Conservation (phyloP, 2,329 filamentous ascomycete genomes). For the Phyllachora maydis region DNA sequence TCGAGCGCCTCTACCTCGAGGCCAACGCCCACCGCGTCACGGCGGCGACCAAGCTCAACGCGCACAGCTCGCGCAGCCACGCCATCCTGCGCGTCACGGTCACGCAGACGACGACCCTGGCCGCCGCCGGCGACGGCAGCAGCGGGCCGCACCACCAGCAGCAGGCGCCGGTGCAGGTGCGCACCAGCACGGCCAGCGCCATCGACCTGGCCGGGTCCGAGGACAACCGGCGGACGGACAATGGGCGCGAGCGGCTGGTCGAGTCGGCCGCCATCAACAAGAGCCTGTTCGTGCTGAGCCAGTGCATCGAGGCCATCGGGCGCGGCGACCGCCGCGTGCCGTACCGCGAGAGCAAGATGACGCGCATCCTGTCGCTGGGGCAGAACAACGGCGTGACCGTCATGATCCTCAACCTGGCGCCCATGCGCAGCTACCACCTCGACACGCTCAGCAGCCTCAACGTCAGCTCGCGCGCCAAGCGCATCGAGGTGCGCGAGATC, state of each 20-base stretch:
- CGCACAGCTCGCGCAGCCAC: slow-evolving; percentile 75
- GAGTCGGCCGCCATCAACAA: slow-evolving; percentile 97
- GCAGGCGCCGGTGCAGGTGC: slow-evolving; percentile 18
- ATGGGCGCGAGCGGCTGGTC: slow-evolving; percentile 78
- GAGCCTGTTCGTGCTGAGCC: slow-evolving; percentile 80
- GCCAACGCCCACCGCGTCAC: slow-evolving; percentile 82
- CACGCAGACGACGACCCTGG: slow-evolving; percentile 51
- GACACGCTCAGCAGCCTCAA: slow-evolving; percentile 88
- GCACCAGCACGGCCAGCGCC: slow-evolving; percentile 70
- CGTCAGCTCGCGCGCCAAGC: slow-evolving; percentile 86
- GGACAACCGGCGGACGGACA: slow-evolving; percentile 85
- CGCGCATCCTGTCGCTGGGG: slow-evolving; percentile 72
- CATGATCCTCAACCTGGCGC: slow-evolving; percentile 90
- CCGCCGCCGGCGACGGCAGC: slow-evolving; percentile 27
- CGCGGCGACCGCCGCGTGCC: slow-evolving; percentile 59
- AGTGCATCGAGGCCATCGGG: slow-evolving; percentile 89
- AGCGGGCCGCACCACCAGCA: neutral
- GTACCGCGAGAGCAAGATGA: slow-evolving; percentile 95
- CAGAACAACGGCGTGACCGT: slow-evolving; percentile 91
- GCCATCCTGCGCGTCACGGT: slow-evolving; percentile 83
- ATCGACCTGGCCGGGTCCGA: slow-evolving; percentile 93
- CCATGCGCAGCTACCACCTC: slow-evolving; percentile 78
- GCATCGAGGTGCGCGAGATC: slow-evolving; percentile 86
- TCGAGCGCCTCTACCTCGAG: slow-evolving; percentile 76
- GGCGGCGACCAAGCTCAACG: slow-evolving; percentile 79